These are phyloP conservation scores for Orobanche coerulescens DNA, from an alignment of 257 asterid species.

Conservation along the genomic window DNA sequence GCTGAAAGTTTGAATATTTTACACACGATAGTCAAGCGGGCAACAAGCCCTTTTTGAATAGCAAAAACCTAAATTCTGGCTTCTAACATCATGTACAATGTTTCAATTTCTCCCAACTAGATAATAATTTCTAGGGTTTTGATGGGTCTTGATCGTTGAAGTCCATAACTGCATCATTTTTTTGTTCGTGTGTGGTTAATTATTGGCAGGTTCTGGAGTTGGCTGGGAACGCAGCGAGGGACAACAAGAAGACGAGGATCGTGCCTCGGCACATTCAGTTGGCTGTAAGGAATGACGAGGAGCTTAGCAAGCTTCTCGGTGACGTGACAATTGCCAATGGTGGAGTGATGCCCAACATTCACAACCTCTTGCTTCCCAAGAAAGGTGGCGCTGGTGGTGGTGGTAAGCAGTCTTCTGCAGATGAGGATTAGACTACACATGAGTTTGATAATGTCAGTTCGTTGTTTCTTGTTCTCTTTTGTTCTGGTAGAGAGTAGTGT, in stretches of 20 bases:
- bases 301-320: conserved; percentile 64
- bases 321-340: conserved; percentile 84
- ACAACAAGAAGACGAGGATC: conserved; percentile 74
- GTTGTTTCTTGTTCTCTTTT: background rate
- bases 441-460: background rate
- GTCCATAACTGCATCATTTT: background rate
- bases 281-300: conserved; percentile 76
- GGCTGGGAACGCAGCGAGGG: conserved; percentile 83
- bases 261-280: conserved; percentile 72
- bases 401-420: conserved; percentile 43
- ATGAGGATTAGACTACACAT: conserved; percentile 40
- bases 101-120: too few relatives aligned
- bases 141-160: background rate
- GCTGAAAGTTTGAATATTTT: too few relatives aligned
- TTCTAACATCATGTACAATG: background rate
- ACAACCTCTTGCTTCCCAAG: conserved; percentile 70
- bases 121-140: conserved; percentile 19
- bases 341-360: conserved; percentile 83
- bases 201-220: conserved; percentile 53
- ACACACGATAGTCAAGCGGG: too few relatives aligned
- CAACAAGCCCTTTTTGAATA: too few relatives aligned
- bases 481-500: too few relatives aligned
- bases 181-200: too few relatives aligned
- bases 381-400: conserved; percentile 54
- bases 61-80: too few relatives aligned